Base-by-base conservation (phyloP, 139 green algal genomes). In the Micractinium conductrix region DNA sequence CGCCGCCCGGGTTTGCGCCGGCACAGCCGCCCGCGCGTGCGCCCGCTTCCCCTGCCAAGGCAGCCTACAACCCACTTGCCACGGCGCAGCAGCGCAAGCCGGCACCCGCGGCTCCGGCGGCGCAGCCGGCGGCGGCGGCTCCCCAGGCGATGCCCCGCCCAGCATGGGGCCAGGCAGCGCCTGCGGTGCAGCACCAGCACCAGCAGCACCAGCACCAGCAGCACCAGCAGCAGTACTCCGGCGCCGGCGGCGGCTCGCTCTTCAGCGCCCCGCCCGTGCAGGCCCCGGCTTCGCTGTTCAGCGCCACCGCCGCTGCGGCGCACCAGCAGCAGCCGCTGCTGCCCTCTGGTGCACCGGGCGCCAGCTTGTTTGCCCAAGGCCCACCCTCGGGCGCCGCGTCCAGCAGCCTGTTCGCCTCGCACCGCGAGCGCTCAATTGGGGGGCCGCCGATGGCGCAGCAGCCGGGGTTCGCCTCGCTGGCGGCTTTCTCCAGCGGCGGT, bases 391-490 rank as follows among this genome's bases (percentile, higher is more conserved):
- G 22, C 1, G 43, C 35, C 24, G 44, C n/a, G 33, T 4, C 12
- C 12, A 42, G 10, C 24, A 58, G 30, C 68, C 37, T 53, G 68
- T 40, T 70, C 33, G 80, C 48, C 33, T 68, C 53, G 19, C 55
- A 28, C n/a, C 28, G n/a, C 7, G 48, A 38, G n/a, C 44, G 24
- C 30, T 21, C 44, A 30, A 24, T 21, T 28, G 26, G 2, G 63
- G 43, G 30, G 43, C 30, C 35, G n/a, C 24, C 43, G 33, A 14
- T 68, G 14, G 79, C 79, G 7, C 81, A 81, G 58, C 81, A 86
- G 33, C 69, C 81, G 2, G 62, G 40, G 21, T 74, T 73, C 44
- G 80, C 80, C 26, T 79, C 80, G 19, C 80, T 79, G 37, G 80
- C 80, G 2, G 80, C 38, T 4, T 75, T 71, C n/a, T n/a, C n/a